Percentiles rank a stretch among this genome's conserved stretches.
Evolutionary conservation across 495 filamentous ascomycete genomes (phyloP).

Genomic region (Penicillium alfredii): DNA sequence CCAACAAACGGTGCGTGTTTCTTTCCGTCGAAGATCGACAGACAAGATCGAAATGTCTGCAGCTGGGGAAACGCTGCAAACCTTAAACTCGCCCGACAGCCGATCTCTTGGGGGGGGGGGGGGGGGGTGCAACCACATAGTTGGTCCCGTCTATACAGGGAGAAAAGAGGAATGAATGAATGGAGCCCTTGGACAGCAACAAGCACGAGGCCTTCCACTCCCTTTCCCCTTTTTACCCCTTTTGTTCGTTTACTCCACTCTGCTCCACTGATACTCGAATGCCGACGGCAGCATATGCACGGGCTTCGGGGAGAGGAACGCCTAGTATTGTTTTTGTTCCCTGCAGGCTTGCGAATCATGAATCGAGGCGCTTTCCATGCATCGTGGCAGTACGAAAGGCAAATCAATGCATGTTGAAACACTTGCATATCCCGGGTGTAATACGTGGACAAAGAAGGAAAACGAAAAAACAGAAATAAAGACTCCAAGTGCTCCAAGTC

Average conservation of each 20-base stretch:
- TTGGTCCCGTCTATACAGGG: too few species aligned
- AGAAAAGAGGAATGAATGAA: slow-evolving; percentile 16
- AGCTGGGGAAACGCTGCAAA: slow-evolving; percentile 4
- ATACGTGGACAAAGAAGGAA: neutral
- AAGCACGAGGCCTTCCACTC: slow-evolving; percentile 15
- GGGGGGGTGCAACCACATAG: too few species aligned
- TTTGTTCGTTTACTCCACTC: slow-evolving; percentile 8
- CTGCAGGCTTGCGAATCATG: slow-evolving; percentile 18
- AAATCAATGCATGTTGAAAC: too few species aligned
- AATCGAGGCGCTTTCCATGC: neutral
- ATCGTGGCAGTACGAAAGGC: slow-evolving; percentile 11
- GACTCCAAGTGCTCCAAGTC: too few species aligned
- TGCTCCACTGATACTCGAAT: slow-evolving; percentile 11
- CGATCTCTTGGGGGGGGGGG: too few species aligned
- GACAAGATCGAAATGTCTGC: slow-evolving; percentile 7
- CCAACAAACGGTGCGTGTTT: too few species aligned
- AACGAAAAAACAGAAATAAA: neutral
- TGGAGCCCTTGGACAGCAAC: slow-evolving; percentile 6
- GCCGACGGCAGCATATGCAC: slow-evolving; percentile 11
- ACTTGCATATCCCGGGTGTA: too few species aligned
- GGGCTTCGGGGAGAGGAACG: slow-evolving; percentile 12
- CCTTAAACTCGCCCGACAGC: too few species aligned
- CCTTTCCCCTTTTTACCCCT: slow-evolving; percentile 18
- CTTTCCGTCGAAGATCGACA: too few species aligned
- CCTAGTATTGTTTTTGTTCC: slow-evolving; percentile 19